Evolutionary conservation across 345 rosid genomes (phyloP), one percentile per base, ranked within the genome.

Genomic region (Corchorus olitorius): DNA sequence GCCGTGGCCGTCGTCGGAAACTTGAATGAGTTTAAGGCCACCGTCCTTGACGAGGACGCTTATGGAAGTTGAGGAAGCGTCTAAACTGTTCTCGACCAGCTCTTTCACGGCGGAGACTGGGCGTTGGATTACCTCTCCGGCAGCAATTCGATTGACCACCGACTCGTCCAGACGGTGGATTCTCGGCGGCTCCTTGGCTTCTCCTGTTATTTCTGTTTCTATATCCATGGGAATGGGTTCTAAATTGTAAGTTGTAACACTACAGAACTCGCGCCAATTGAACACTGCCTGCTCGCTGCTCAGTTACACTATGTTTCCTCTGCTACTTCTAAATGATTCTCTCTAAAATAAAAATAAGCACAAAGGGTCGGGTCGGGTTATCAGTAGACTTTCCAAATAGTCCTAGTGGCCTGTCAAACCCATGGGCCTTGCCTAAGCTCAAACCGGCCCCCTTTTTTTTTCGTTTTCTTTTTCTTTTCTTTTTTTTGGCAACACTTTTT

Each of bases 1-100:
- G 19, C 99, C 99, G 69, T 95, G 99, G 45, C 99, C 99, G 62
- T 96, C 98, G 72, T 96, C 99, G 65, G 98, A 96, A 78, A 96
- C 99, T 87, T 92, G 99, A 67, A 96, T 93, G 75, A 96, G 99
- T 83, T 93, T 96, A 73, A 93, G 91, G n/a, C 98, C 99, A 35
- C 99, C 97, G 80, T 96, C 99, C 82, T 93, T 96, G 67, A 96
- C 87, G 75, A 81, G 85, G 79, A 96, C 92, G 83, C 62, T 89
- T 48, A 96, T 78, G 87, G 91, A 88, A 74, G 85, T 87, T n/a
- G 99, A 92, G 76, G 77, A 81, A 33, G 99, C 99, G 81, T 96
- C 99, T 55, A 96, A 84, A 79, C 98, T 92, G 66, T 96, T 93
- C 91, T 96, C 99, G 15, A 96, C 91, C 68, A 96, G 91, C 88